Conservation (phyloP, 1,284 basidiomycete genomes). For the Melampsora americana region DNA sequence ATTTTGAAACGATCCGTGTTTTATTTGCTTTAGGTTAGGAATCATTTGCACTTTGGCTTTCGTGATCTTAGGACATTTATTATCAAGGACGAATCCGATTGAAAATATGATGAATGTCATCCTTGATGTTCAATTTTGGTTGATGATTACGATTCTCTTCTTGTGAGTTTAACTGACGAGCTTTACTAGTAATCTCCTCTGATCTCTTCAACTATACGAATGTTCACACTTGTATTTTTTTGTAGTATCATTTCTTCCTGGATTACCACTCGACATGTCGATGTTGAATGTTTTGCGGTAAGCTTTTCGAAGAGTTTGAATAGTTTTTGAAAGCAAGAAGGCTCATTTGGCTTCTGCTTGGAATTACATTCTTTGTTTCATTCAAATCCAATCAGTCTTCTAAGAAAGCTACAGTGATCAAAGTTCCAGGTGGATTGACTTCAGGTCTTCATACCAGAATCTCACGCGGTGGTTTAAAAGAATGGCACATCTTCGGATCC, state of each 20-base stretch:
- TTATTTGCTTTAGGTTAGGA: conserved; percentile 18
- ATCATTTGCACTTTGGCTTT: conserved; percentile 26
- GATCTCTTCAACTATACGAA: too few species aligned
- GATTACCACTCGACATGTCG: conserved; percentile 20
- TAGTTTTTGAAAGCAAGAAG: too few species aligned
- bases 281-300: conserved; percentile 10
- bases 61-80: background rate
- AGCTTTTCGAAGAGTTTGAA: background rate
- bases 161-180: background rate
- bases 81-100: background rate
- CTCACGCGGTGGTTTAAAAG: background rate
- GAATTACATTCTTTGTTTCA: background rate
- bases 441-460: conserved; percentile 10
- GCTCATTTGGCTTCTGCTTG: background rate
- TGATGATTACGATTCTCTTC: conserved; percentile 9
- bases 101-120: background rate
- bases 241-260: conserved; percentile 21
- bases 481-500: conserved; percentile 11
- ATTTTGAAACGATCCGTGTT: background rate
- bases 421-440: conserved; percentile 4
- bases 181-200: background rate
- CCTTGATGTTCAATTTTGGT: conserved; percentile 13
- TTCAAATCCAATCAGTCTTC: conserved; percentile 2
- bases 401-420: conserved; percentile 17
- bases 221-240: background rate